Percentiles rank a stretch among this genome's conserved stretches.
Conservation (phyloP, 305 asterid species). For the Striga hermonthica region DNA sequence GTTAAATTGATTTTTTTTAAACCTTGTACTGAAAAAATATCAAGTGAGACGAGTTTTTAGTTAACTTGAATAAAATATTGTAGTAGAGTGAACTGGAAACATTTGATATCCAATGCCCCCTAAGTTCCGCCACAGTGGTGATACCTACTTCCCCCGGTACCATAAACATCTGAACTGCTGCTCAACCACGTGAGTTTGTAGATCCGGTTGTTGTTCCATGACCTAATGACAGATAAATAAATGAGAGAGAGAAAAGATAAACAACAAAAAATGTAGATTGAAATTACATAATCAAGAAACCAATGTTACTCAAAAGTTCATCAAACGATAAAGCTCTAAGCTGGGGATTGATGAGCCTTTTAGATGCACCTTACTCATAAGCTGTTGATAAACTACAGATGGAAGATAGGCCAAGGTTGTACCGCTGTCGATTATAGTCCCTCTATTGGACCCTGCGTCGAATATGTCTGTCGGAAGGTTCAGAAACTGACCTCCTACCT, state of each 20-base stretch:
- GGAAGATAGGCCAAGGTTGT: constrained; percentile 77
- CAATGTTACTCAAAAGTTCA: constrained; percentile 18
- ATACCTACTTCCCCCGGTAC: constrained; percentile 55
- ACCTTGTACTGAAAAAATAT: too few relatives aligned
- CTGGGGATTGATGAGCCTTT: not conserved
- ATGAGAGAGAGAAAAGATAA: not conserved
- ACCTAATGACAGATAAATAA: constrained; percentile 28
- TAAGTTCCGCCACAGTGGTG: constrained; percentile 1
- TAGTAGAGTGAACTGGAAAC: too few relatives aligned
- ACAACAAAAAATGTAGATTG: constrained; percentile 6
- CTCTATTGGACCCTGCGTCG: constrained; percentile 37
- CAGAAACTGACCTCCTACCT: constrained; percentile 49
- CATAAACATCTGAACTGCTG: constrained; percentile 60
- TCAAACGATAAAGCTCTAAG: constrained; percentile 2
- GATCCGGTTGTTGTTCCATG: constrained; percentile 57
- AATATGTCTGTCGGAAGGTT: constrained; percentile 40
- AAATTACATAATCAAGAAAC: constrained; percentile 22
- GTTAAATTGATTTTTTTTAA: too few relatives aligned
- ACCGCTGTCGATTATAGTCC: constrained; percentile 74
- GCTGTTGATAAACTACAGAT: constrained; percentile 43
- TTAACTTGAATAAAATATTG: too few relatives aligned
- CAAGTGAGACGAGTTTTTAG: too few relatives aligned
- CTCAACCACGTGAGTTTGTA: constrained; percentile 57
- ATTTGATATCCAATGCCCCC: too few relatives aligned
- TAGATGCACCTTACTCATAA: constrained; percentile 48